Base-by-base conservation (phyloP, 306 rosid genomes). In the Myrica gale region DNA sequence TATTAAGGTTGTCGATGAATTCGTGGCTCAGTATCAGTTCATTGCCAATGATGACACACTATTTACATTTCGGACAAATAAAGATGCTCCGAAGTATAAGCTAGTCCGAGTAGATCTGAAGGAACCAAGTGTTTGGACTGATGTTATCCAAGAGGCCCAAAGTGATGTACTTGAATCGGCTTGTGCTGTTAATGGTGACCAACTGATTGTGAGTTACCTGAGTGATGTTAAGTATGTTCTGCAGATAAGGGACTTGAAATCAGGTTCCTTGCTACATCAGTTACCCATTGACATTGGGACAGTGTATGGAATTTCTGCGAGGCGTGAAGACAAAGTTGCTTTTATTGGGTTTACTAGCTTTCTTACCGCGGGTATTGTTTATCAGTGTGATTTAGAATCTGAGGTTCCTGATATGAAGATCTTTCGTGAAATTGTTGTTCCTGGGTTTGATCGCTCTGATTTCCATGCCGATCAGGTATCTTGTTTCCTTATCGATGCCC, bases 61-160 rank as follows among this genome's bases (percentile, higher is more conserved):
- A 48, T 95, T 95, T 77, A 90, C 98, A 82, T 89, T 92, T 71
- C 78, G 72, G 80, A 95, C 97, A 8, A 95, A 92, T 81, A 92
- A 92, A 88, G 90, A 95, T 85, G 97, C 98, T 77, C 93, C 98
- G 17, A 95, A 85, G 79, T 92, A 90, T 81, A 95, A 95, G 81
- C 71, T 95, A 72, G 96, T 85, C 26, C 85, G 91, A 44, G 96
- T 92, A 10, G 97, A 95, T 89, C 74, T 92, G 84, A 85, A 88
- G 77, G 91, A 92, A 52, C 97, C 96, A 65, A 83, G 87, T 62
- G 80, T 70, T 52, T 95, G 99, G 97, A 78, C 72, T 48, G 97
- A 92, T 67, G 89, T 95, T 54, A 79, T 95, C 52, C 84, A 42
- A 80, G 99, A 95, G 80, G 74, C 95, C 70, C 96, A 84, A 41